Conservation (phyloP, 2,329 filamentous ascomycete genomes). For the Penicillium digitatum region DNA sequence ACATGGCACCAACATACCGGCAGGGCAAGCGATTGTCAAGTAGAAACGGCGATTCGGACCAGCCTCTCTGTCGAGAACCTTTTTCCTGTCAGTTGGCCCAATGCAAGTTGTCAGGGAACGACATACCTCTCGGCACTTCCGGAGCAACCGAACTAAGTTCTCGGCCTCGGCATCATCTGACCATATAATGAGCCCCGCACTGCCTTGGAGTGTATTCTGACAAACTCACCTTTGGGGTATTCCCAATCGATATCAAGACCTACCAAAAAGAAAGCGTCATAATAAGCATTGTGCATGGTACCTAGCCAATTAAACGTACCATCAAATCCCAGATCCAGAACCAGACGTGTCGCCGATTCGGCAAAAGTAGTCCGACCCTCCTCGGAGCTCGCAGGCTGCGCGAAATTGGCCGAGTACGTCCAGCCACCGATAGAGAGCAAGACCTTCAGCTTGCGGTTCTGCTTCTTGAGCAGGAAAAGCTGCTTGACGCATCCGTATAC, state of each 20-base stretch:
- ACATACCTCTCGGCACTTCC: constrained; percentile 40
- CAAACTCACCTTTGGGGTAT: constrained; percentile 38
- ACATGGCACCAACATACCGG: constrained; percentile 41
- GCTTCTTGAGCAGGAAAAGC: constrained; percentile 69
- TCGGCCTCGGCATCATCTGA: constrained; percentile 42
- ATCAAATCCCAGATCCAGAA: constrained; percentile 74
- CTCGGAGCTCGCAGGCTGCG: constrained; percentile 60
- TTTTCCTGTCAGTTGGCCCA: constrained; percentile 6
- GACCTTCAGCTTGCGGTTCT: constrained; percentile 70
- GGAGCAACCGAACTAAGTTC: constrained; percentile 44
- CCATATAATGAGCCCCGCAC: constrained; percentile 10
- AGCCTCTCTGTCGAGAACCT: constrained; percentile 40
- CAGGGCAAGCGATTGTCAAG: constrained; percentile 50
- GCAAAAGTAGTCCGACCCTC: constrained; percentile 64
- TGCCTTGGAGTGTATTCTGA: neutral
- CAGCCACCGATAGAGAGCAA: constrained; percentile 80
- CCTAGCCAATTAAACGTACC: constrained; percentile 25
- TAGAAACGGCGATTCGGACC: constrained; percentile 44
- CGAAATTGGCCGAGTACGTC: constrained; percentile 76
- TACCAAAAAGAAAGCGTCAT: constrained; percentile 9
- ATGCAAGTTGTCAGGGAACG: neutral
- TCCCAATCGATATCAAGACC: constrained; percentile 49
- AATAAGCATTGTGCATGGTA: neutral
- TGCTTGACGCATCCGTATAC: constrained; percentile 76
- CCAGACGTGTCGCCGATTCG: constrained; percentile 64